Evolutionary conservation across 495 filamentous ascomycete genomes (phyloP).

Genomic region (Penicillium macrosclerotiorum): DNA sequence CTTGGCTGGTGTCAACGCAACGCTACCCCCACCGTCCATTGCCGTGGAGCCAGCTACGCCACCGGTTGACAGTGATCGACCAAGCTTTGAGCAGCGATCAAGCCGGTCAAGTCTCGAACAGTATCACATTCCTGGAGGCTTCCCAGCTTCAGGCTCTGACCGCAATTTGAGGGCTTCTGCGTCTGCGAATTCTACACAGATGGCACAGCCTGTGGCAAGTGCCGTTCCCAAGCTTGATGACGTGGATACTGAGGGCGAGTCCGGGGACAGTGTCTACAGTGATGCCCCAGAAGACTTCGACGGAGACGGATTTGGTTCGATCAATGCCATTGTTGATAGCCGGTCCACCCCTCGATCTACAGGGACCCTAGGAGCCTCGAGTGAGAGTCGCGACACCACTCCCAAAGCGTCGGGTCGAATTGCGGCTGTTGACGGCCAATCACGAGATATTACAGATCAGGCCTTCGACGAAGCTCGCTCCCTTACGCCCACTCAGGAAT

Average conservation of each 20-base stretch:
- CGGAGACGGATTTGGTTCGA: slow-evolving; percentile 74
- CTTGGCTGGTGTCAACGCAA: slow-evolving; percentile 2
- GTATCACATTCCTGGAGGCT: slow-evolving; percentile 37
- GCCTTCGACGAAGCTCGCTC: slow-evolving; percentile 22
- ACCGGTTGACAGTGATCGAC: slow-evolving; percentile 10
- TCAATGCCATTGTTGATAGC: slow-evolving; percentile 78
- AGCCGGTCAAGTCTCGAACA: slow-evolving; percentile 38
- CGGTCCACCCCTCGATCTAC: slow-evolving; percentile 26
- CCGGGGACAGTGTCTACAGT: slow-evolving; percentile 72
- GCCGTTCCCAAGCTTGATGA: slow-evolving; percentile 18
- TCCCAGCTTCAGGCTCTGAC: slow-evolving; percentile 31
- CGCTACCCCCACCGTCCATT: slow-evolving; percentile 42
- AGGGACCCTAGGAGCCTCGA: slow-evolving; percentile 2
- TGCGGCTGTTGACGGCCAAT: slow-evolving; percentile 11
- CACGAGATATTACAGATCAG: slow-evolving; percentile 14
- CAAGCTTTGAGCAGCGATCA: slow-evolving; percentile 8
- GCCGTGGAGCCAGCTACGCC: slow-evolving; percentile 32
- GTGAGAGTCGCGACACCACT: slow-evolving; percentile 23
- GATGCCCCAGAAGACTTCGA: slow-evolving; percentile 83
- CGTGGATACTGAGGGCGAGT: slow-evolving; percentile 48
- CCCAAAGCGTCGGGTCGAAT: slow-evolving; percentile 13
- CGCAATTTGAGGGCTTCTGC: slow-evolving; percentile 10
- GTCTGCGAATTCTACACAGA: neutral
- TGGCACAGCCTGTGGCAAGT: slow-evolving; percentile 8
- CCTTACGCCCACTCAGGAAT: slow-evolving; percentile 20